Base-by-base conservation (phyloP, 257 asterid genomes). In the Scutellaria barbata region DNA sequence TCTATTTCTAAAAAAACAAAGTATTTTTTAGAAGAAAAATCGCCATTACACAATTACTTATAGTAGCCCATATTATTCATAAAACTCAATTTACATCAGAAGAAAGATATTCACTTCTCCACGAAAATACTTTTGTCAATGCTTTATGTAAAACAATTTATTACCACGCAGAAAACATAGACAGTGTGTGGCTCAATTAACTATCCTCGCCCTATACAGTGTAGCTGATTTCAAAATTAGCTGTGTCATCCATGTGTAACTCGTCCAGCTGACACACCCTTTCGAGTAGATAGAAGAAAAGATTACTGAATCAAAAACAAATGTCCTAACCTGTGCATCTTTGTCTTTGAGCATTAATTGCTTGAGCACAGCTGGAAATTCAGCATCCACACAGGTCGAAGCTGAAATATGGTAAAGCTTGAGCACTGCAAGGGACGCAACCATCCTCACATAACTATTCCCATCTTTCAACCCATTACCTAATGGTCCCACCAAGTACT, bases 401-500 rank as follows among this genome's bases (percentile, higher is more conserved):
- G 87, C 77, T 16, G 99, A 90, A 72, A 92, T 81, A 74, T 95
- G 97, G 76, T 95, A 95, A 58, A 95, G 82, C 88, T 95, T 95
- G 76, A 95, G 81, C 74, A 90, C 97, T 62, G 98, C 99, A 69
- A 92, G 75, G 45, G 95, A 83, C 5, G 98, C 98, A 77, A 92
- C 92, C 75, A 80, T 95, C 83, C 97, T 87, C 47, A 95, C 99
- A 54, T 88, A 95, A 81, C 87, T 82, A 85, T 87, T 95, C 68
- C 89, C 90, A 77, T 95, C 99, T 76, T 88, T 92, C 83, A 95
- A 82, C 69, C 99, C 99, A 50, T 81, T 90, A 60, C 85, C 87
- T 77, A 95, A 74, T 16, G 99, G 98, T 33, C 96, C 98, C 60
- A 95, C 97, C 89, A 95, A 83, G 84, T 95, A 95, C 80, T 95